Evolutionary conservation across 352 stramenopile genomes (phyloP), one percentile per base, ranked within the genome.

Genomic region (Phytophthora idaei): DNA sequence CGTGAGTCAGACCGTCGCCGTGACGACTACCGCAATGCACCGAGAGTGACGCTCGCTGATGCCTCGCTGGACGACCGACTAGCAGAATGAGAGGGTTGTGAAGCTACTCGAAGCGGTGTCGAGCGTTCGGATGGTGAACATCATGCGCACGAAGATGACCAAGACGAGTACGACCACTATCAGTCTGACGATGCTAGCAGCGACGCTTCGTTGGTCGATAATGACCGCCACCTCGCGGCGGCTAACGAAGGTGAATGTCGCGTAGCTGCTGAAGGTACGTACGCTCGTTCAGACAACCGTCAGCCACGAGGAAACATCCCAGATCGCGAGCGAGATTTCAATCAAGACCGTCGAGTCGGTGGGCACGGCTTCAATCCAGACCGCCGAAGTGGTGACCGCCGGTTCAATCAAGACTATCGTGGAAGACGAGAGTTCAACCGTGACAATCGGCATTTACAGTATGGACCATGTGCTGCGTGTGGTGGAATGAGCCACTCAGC

Each of bases 401-500:
- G n/a, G n/a, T n/a, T n/a, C n/a, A n/a, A n/a, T 36, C 31, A 36
- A 36, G 31, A 36, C 31, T 8, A 4, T 8, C 8, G 31, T 8
- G 31, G 31, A 8, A 39, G 34, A 39, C 5, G 34, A 5, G 34
- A 39, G 3, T 39, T 39, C 34, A 21, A 41, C 2, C 45, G 27
- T 0, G 8, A 39, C 8, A 39, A 9, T 9, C 8, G 34, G 12
- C 34, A 8, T 8, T 8, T 1, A 1, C 21, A 64, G 27, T 59
- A 32, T n/a, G 52, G 52, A 28, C 52, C 21, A 5, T 50, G 52
- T 31, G 52, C 52, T 11, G 52, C 52, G 5, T 49, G 52, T 41
- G 2, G 42, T 27, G n/a, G 41, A 27, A 21, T 46, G n/a, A 48
- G 7, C 42, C n/a, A 29, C 17, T 48, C 17, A 2, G 42, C n/a